phyloP scores from a whole-genome alignment of 805 yeast species.

The Kockiozyma suomiensis region DNA sequence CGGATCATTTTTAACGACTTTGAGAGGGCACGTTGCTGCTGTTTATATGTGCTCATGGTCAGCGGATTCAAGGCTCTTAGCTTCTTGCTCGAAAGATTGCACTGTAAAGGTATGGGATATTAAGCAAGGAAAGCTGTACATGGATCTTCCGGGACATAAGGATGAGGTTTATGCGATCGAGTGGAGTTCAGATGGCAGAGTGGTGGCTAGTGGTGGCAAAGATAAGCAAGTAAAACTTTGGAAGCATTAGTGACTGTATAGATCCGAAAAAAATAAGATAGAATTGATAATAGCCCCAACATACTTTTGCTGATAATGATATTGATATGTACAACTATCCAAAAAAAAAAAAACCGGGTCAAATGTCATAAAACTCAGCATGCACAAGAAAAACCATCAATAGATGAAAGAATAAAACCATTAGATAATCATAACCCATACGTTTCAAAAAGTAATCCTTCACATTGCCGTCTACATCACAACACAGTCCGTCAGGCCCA shows the following conservation, averaged over 20 bases:
- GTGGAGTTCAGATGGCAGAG: slow-evolving; percentile 93
- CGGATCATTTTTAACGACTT: slow-evolving; percentile 85
- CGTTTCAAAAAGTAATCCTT: too few relatives aligned
- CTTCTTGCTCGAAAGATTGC: slow-evolving; percentile 93
- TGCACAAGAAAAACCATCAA: too few relatives aligned
- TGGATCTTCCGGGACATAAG: slow-evolving; percentile 92
- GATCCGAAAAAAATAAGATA: background rate
- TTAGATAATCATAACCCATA: too few relatives aligned
- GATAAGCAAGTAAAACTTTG: slow-evolving; percentile 93
- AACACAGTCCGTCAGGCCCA: slow-evolving; percentile 69
- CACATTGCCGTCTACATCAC: slow-evolving; percentile 12
- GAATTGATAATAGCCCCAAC: background rate
- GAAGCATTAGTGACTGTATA: slow-evolving; percentile 53
- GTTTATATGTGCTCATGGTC: slow-evolving; percentile 99
- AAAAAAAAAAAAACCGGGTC: background rate
- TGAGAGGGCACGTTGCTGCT: slow-evolving; percentile 96
- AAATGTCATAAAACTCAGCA: too few relatives aligned
- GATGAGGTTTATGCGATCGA: slow-evolving; percentile 97
- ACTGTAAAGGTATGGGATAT: slow-evolving; percentile 97
- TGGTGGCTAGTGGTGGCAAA: slow-evolving; percentile 97
- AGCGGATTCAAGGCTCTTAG: slow-evolving; percentile 86
- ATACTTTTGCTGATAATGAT: background rate
- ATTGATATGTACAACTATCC: background rate
- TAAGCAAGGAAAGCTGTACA: slow-evolving; percentile 75
- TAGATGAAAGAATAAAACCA: too few relatives aligned